Base-by-base conservation (phyloP, 2,329 filamentous ascomycete genomes). In the Aspergillus hiratsukae region DNA sequence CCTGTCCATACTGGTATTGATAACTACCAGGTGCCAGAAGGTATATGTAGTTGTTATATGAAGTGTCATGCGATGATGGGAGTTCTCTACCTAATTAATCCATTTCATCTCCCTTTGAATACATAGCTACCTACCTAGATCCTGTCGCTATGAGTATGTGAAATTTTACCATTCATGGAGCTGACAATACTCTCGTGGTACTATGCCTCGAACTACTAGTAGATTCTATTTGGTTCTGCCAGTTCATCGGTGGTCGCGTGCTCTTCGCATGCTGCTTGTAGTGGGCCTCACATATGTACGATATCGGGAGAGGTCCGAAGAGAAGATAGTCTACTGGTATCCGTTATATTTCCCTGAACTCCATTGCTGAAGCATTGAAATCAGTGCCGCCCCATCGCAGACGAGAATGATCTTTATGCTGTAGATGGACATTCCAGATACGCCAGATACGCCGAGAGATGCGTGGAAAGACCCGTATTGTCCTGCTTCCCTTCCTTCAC, bases 401-500 rank as follows among this genome's bases (percentile, higher is more conserved):
- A 53, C 49, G 55, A 58, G 53, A 58, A 37, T 48, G 48, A 56
- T 53, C 53, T 55, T 60, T 54, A 66, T 63, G 54, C 57, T 56
- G 49, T 56, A 59, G 55, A 59, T 54, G 55, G 58, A 59, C 62
- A 37, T 59, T 56, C 64, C 63, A 54, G 52, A 59, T 65, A 66
- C 64, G 64, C 64, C 63, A 54, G 52, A 59, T 65, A 66, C 64
- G 64, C 66, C 66, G 55, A 62, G 59, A 61, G 60, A 61, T 62
- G 56, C 56, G 61, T 64, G 61, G 58, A 62, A 62, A 57, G 46
- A 43, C 37, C 49, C 49, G 31, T 40, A 51, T 27, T 35, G 35
- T 57, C 48, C 54, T 48, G 37, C 31, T 29, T 48, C 54, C 25
- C 31, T 49, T 49, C 46, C 35, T 53, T 21, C 23, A 14, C 31